These are phyloP conservation scores for Avena eriantha DNA, from an alignment of 176 grass and related monocot genomes.

Conservation along the genomic window DNA sequence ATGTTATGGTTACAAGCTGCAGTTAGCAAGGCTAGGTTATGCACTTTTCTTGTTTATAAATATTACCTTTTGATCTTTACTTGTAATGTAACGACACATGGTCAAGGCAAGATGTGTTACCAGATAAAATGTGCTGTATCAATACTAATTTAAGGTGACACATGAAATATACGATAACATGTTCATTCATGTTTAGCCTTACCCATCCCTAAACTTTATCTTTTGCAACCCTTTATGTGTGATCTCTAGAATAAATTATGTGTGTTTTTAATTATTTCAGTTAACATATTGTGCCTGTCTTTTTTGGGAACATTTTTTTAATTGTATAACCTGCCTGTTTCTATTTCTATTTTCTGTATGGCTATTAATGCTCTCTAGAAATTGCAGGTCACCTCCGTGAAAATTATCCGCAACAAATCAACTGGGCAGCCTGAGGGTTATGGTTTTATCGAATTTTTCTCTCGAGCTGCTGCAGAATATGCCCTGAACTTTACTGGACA, in stretches of 20 bases:
- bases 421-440: constrained; percentile 82
- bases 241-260: neutral
- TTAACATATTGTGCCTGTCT: neutral
- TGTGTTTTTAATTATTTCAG: neutral
- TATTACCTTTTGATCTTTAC: constrained; percentile 2
- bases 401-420: constrained; percentile 91
- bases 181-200: constrained; percentile 15
- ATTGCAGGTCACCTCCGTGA: constrained; percentile 68
- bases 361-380: constrained; percentile 31
- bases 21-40: neutral
- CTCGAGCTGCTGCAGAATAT: constrained; percentile 71
- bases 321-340: constrained; percentile 1
- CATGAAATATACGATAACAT: constrained; percentile 1
- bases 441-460: constrained; percentile 86
- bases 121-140: neutral
- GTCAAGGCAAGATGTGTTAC: neutral
- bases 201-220: neutral
- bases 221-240: neutral
- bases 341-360: constrained; percentile 1
- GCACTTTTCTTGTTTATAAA: neutral
- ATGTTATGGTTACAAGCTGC: neutral
- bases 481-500: constrained; percentile 74
- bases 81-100: neutral
- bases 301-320: neutral
- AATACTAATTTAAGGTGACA: neutral